These are phyloP conservation scores for Spergularia azorica DNA, from an alignment of 179 eudicot species.

Conservation along the genomic window DNA sequence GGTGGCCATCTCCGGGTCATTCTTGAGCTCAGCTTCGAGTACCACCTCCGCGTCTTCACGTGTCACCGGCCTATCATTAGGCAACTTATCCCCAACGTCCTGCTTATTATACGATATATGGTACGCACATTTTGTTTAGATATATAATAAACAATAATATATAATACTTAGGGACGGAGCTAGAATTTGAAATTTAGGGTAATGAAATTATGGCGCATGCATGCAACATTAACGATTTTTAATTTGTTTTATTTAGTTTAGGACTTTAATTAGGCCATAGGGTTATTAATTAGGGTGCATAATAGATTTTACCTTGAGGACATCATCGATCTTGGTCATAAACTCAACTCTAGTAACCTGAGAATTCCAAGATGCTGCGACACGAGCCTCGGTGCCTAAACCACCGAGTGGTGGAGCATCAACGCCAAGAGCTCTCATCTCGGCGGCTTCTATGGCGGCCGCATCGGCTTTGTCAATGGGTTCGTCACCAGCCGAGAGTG, in stretches of 20 bases:
- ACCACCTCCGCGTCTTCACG: constrained; percentile 19
- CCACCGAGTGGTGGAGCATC: constrained; percentile 3
- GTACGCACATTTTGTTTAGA: no score
- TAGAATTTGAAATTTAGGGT: no score
- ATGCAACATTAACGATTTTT: no score
- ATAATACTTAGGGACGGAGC: no score
- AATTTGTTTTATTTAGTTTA: no score
- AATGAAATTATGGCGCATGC: no score
- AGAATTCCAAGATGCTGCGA: constrained; percentile 23
- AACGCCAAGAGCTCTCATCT: constrained; percentile 25
- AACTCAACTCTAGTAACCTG: background rate
- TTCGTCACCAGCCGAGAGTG: constrained; percentile 24
- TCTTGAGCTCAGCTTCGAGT: constrained; percentile 23
- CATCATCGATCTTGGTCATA: constrained; percentile 28
- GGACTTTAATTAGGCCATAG: no score
- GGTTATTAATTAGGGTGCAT: no score
- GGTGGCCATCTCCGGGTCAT: constrained; percentile 22
- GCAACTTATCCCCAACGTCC: constrained; percentile 26
- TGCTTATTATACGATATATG: background rate
- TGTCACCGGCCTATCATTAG: constrained; percentile 16
- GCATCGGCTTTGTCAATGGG: constrained; percentile 26
- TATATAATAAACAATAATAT: no score
- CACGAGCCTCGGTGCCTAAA: constrained; percentile 23
- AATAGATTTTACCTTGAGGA: constrained; percentile 20
- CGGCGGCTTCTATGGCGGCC: constrained; percentile 31